Evolutionary conservation across 495 filamentous ascomycete species (phyloP), one percentile per base, ranked within the genome.

Genomic region (Penicillium bovifimosum): DNA sequence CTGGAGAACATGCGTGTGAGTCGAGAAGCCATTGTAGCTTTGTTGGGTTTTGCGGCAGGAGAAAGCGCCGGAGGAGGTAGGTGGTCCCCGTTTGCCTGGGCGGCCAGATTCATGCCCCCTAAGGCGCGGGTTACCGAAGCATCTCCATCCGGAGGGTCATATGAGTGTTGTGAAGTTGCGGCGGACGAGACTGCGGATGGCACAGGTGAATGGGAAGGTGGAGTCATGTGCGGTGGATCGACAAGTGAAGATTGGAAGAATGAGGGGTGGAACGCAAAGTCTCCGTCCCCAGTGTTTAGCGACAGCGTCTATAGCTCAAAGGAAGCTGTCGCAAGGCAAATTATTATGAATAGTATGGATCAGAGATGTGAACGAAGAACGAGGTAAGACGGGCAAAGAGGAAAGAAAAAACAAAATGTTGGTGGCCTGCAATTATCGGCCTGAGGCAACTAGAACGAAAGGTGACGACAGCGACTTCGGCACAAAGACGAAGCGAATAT

Each of bases 1-100:
- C 52, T 65, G 38, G 76, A 73, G 67, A 85, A 85, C 78, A 85
- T 85, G 56, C 81, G 77, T 44, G 79, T 78, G 33, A 85, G 54
- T 33, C 81, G 80, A 58, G 77, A 64, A 38, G 79, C 78, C 74
- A 83, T 80, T 26, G 74, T 80, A 3, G 76, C 69, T 63, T 68
- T 80, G 38, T 75, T 62, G 7, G 68, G 58, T 52, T 74, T 70
- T 35, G 68, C 52, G 55, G 69, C 54, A 14, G 65, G 61, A 32
- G 71, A 72, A 29, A 61, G 48, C 34, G 61, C 47, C 34, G 60
- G 46, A 18, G 46, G 40, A 46, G 67, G 62, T 45, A 65, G 61
- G 6, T 50, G 49, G 38, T 75, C 69, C 60, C 70, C 70, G 52
- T 71, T 73, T 44, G 56, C 29, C 5, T 50, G 46, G 41, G 59